Base-by-base conservation (phyloP, 768 basidiomycete species). In the Amanita inopinata region DNA sequence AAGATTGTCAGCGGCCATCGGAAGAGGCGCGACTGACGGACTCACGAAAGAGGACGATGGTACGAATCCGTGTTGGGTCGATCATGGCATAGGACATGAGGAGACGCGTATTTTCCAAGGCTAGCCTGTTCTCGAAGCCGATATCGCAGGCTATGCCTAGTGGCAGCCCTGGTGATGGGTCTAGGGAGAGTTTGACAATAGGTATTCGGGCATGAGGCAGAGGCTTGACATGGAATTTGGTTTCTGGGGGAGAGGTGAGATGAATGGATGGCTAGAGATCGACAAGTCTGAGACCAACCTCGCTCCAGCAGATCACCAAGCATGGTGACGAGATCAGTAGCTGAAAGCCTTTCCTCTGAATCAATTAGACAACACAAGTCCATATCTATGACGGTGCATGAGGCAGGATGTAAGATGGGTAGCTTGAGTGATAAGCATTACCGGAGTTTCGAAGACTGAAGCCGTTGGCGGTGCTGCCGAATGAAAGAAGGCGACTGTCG, bases 31-130 rank as follows among this genome's bases (percentile, higher is more conserved):
- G 40, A 33, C 31, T 34, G 8, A 40, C 17, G 35, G 45, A 83
- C 93, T 74, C 61, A 98, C 93, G 78, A 65, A 99, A 98, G 40
- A 99, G 71, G 40, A 99, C 94, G 63, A 99, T 68, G 0, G 91
- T 93, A 51, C 92, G 73, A 45, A 99, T 83, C 53, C 94, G 78
- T 31, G 89, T 82, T 5, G 92, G 90, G 62, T 99, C 94, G 56
- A 97, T 78, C 72, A 90, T 90, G 51, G 94, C 93, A 63, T 99
- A 99, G 58, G 90, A 97, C 77, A 93, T 83, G 45, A 99, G 71
- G 46, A 99, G 65, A 43, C 94, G 76, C 24, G 94, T 99, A 61
- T 99, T 99, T 66, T 99, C 94, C 44, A 99, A 70, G 19, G 94
- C 94, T 42, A 99, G 71, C 55, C 93, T 76, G 63, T 98, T 98